Evolutionary conservation across 805 yeast species (phyloP), one percentile per base, ranked within the genome.

Genomic region (Ogataea pini): DNA sequence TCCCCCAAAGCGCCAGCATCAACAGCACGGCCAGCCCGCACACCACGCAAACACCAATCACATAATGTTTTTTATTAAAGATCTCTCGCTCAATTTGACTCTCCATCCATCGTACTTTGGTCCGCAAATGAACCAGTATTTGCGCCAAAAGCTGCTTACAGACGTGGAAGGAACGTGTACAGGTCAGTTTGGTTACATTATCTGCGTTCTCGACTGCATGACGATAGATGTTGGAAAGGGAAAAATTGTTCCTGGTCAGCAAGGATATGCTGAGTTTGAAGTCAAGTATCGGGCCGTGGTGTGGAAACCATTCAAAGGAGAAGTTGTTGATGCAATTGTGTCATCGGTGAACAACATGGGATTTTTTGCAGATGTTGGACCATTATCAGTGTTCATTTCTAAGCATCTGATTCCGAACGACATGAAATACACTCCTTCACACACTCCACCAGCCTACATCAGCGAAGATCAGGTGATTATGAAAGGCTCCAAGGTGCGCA

Each of bases 161-260:
- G 99, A 94, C 65, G 99, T 94, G 36, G 99, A 94, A 71, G 99
- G 99, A 20, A 90, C 98, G 1, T 94, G 98, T 71, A 91, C 98
- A 0, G 99, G 99, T 60, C 96, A 94, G 69, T 94, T 94, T 73
- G 99, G 99, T 12, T 94, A 94, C 68, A 94, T 94, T 57, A 85
- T 94, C 49, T 92, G 97, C 70, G 99, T 94, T 37, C 76, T 94
- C 64, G 98, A 94, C 64, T 89, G 95, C 56, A 89, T 89, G 86
- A 80, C 85, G 56, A 89, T 94, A 49, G 97, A 94, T 63, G 95
- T 94, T 29, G 99, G 97, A 41, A 85, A 89, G 59, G 99, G 99
- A 16, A 76, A 87, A 58, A 88, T 94, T 54, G 78, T 94, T 37
- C 96, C 98, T 2, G 69, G 68, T 14, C 85, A 91, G 19, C 83